Base-by-base conservation (phyloP, 208 protist genomes). In the Acanthamoeba triangularis region DNA sequence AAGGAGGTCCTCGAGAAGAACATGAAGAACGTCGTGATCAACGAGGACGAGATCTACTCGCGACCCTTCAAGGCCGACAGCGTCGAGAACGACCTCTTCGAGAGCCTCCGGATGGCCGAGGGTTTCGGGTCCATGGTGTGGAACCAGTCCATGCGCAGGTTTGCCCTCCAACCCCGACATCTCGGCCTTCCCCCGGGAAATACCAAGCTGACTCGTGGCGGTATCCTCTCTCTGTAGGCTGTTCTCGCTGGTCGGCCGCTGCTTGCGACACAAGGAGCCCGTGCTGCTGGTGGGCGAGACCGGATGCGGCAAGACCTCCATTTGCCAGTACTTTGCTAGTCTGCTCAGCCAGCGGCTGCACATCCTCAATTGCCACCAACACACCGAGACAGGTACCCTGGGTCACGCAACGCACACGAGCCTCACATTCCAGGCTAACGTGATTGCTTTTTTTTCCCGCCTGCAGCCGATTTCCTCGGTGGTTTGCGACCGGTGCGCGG, bases 311-410 rank as follows among this genome's bases (percentile, higher is more conserved):
- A 99, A 99, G 96, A 99, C 99, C 30, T 99, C 99, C 3, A 98
- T 99, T 3, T 99, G 98, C 94, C 99, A 99, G 97, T 85, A 99
- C 33, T 99, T 98, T 96, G 97, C 98, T 13, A 95, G 97, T 23
- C 95, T 99, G 65, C 97, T 99, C 3, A 90, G 82, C 11, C 90
- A 97, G 67, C 97, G 95, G 25, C 97, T 99, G 1, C 98, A 98
- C 92, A 99, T 99, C 84, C 49, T 99, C 18, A 99, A 99, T 97
- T 99, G 99, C 96, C 99, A 99, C 97, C 99, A 99, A 97, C 98
- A 99, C 98, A 99, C 99, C 33, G 99, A 99, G 96, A 99, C 99
- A 20, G 72, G 72, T 80, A 80, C 18, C 96, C 99, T 8, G 99
- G 99, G 97, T 99, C 99, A 87, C 95, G 99, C 13, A 99, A 99